Percentiles rank a stretch among this genome's conserved stretches.
Conservation (phyloP, 2,329 filamentous ascomycete species). For the Septoria linicola region DNA sequence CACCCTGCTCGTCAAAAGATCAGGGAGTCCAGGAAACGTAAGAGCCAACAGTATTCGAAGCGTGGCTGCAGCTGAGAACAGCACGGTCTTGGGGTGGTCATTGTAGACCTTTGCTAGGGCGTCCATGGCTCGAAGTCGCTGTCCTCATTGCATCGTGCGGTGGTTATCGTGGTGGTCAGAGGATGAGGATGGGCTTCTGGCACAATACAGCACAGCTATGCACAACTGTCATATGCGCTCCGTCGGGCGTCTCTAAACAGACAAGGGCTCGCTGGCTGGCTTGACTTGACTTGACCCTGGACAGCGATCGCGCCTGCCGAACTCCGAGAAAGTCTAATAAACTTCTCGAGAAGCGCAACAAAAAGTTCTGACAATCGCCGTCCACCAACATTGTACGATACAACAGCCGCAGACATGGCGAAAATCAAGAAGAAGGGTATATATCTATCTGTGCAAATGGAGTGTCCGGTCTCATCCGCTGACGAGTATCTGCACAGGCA, state of each 20-base stretch:
- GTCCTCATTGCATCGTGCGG: conserved; percentile 18
- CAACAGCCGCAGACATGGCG: conserved; percentile 53
- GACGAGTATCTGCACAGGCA: conserved; percentile 51
- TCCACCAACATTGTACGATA: not conserved
- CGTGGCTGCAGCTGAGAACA: conserved; percentile 74
- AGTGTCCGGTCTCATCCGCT: not conserved
- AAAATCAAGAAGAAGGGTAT: conserved; percentile 86
- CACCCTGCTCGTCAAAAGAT: conserved; percentile 83
- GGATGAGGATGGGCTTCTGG: not conserved
- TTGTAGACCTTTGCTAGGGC: conserved; percentile 31
- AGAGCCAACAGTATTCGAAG: conserved; percentile 78
- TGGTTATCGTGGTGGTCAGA: not conserved
- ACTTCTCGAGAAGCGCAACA: not conserved
- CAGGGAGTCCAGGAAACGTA: conserved; percentile 77
- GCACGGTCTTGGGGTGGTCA: conserved; percentile 53
- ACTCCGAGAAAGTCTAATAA: not conserved
- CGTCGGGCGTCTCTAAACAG: too few species aligned
- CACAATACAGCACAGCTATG: not conserved
- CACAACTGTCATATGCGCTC: not conserved
- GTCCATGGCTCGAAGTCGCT: conserved; percentile 23
- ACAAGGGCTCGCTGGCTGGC: too few species aligned
- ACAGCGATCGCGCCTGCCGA: too few species aligned
- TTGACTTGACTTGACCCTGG: too few species aligned
- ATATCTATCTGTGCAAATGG: not conserved
- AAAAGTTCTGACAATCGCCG: too few species aligned